These are phyloP conservation scores for Epichloe hybrida DNA, from an alignment of 2,329 filamentous ascomycete genomes.

Conservation along the genomic window DNA sequence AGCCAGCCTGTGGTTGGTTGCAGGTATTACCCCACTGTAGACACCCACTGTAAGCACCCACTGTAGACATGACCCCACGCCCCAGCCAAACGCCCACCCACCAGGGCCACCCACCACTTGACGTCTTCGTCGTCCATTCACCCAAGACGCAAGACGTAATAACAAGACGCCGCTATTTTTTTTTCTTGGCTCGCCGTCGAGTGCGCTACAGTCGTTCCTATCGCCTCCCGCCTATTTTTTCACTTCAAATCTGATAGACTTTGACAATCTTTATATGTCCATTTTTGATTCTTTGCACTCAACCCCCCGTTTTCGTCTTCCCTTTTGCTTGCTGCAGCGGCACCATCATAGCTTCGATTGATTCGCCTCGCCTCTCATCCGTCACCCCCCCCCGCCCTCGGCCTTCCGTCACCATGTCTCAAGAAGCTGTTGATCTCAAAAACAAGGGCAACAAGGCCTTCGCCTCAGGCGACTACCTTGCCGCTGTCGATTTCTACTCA, in stretches of 20 bases:
- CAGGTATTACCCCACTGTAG: no score
- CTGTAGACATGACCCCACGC: no score
- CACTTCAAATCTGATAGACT: neutral
- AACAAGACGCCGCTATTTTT: neutral
- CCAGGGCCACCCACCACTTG: no score
- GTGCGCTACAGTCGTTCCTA: neutral
- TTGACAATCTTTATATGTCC: neutral
- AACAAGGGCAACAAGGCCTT: slow-evolving; percentile 93
- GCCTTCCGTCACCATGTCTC: slow-evolving; percentile 22
- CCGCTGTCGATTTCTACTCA: slow-evolving; percentile 70
- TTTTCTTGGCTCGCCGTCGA: neutral
- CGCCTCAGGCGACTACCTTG: slow-evolving; percentile 70
- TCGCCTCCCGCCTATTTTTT: neutral
- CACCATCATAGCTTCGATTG: neutral
- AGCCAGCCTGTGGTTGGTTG: no score
- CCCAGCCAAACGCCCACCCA: no score
- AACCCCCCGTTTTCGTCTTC: neutral
- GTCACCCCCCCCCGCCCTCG: slow-evolving; percentile 1
- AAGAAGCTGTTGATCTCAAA: slow-evolving; percentile 73
- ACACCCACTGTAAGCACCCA: no score
- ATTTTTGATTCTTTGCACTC: neutral
- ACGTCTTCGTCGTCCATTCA: no score
- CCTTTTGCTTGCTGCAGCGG: neutral
- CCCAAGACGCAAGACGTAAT: no score
- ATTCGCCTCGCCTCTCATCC: neutral